Conservation (phyloP, 2,329 filamentous ascomycete species). For the Beauveria australis region DNA sequence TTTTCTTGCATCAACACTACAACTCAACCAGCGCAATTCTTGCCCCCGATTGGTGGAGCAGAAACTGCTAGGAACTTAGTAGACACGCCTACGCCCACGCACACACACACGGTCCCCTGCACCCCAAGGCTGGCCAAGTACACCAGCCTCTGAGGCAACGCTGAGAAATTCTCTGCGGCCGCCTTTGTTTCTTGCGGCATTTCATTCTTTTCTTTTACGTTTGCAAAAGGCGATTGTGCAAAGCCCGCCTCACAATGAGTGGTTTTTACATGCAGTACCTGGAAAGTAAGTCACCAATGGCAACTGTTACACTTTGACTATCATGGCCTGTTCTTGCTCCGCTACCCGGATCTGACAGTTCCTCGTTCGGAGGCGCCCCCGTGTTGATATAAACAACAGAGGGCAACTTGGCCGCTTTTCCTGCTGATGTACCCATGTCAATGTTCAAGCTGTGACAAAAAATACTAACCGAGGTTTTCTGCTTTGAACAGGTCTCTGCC, state of each 20-base stretch:
- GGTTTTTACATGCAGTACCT: conserved; percentile 67
- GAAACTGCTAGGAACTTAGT: background rate
- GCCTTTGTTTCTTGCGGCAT: background rate
- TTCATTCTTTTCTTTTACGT: conserved; percentile 2
- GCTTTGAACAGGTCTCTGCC: conserved; percentile 66
- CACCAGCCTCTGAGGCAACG: conserved; percentile 5
- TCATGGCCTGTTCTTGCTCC: conserved; percentile 34
- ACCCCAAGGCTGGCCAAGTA: background rate
- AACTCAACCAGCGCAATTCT: conserved; percentile 3
- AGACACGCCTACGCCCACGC: conserved; percentile 6
- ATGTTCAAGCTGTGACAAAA: background rate
- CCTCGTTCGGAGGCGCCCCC: background rate
- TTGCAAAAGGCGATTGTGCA: conserved; percentile 1
- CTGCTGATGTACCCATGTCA: background rate
- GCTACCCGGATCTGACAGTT: background rate
- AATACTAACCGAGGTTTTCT: background rate
- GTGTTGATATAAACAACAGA: background rate
- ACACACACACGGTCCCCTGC: background rate
- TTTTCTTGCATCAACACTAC: background rate
- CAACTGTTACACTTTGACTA: conserved; percentile 36
- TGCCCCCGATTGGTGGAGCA: conserved; percentile 10
- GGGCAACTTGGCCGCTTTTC: too few relatives aligned
- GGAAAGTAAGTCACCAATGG: conserved; percentile 54
- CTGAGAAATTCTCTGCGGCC: conserved; percentile 8
- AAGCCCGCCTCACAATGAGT: conserved; percentile 37